These are phyloP conservation scores for Septoria linicola DNA, from an alignment of 2,329 filamentous ascomycete genomes.

Conservation along the genomic window DNA sequence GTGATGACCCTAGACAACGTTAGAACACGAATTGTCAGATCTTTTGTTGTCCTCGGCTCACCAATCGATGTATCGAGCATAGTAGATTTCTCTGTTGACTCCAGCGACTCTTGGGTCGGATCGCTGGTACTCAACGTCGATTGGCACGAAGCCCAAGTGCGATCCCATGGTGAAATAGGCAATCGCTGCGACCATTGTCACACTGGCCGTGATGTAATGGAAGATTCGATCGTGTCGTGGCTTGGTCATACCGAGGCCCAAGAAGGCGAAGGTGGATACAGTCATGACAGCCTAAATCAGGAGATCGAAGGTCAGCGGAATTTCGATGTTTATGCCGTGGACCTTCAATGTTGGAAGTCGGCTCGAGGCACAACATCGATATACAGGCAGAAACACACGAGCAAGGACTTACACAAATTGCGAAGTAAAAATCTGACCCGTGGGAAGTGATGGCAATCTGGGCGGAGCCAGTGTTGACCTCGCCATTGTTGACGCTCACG, in stretches of 20 bases:
- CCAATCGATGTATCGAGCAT: slow-evolving; percentile 66
- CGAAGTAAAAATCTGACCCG: slow-evolving; percentile 64
- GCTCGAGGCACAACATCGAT: too few relatives aligned
- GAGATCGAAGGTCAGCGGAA: too few relatives aligned
- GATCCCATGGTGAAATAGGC: slow-evolving; percentile 68
- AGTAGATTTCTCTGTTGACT: slow-evolving; percentile 62
- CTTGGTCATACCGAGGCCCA: slow-evolving; percentile 54
- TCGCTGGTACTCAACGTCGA: slow-evolving; percentile 60
- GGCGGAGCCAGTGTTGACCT: slow-evolving; percentile 44
- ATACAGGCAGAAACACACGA: too few relatives aligned
- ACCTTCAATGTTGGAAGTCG: too few relatives aligned
- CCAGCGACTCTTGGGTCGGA: slow-evolving; percentile 48
- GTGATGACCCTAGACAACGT: slow-evolving; percentile 49
- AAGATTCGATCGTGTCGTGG: slow-evolving; percentile 59
- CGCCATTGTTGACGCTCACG: slow-evolving; percentile 48
- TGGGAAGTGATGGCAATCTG: slow-evolving; percentile 59
- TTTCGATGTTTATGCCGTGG: too few relatives aligned
- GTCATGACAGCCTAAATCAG: too few relatives aligned
- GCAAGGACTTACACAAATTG: slow-evolving; percentile 59
- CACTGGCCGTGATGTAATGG: slow-evolving; percentile 62
- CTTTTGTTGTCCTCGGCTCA: not conserved
- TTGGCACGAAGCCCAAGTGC: slow-evolving; percentile 62
- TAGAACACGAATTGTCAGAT: slow-evolving; percentile 24
- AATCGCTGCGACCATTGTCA: slow-evolving; percentile 60
- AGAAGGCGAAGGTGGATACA: slow-evolving; percentile 53